Percentiles rank a stretch among this genome's conserved stretches.
Conservation (phyloP, 805 yeast genomes). For the Candida golubevii region DNA sequence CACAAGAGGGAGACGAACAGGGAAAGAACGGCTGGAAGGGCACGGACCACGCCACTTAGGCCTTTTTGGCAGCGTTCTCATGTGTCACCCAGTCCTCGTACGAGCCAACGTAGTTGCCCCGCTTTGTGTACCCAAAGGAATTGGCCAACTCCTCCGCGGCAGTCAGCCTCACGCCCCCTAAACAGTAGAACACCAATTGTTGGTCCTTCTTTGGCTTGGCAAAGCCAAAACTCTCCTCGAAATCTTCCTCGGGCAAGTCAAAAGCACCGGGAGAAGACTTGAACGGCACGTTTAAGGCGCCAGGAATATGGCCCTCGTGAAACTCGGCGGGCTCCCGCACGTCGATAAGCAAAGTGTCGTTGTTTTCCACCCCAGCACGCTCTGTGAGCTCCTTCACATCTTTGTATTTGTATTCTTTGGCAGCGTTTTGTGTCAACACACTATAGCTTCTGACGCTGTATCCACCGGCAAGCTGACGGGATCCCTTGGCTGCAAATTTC, state of each 20-base stretch:
- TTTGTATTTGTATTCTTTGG: conserved; percentile 50
- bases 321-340: conserved; percentile 89
- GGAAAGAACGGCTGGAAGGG: too few species aligned
- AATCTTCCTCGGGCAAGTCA: conserved; percentile 72
- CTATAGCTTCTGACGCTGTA: conserved; percentile 21
- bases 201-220: conserved; percentile 68
- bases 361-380: conserved; percentile 29
- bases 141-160: conserved; percentile 90
- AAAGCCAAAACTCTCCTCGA: conserved; percentile 75
- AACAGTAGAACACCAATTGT: conserved; percentile 84
- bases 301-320: conserved; percentile 72
- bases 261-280: conserved; percentile 91
- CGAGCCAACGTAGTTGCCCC: conserved; percentile 86
- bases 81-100: conserved; percentile 73
- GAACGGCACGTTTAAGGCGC: conserved; percentile 82
- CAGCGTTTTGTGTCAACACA: conserved; percentile 37
- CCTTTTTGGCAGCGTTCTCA: conserved; percentile 24
- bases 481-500: background rate
- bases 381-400: conserved; percentile 44
- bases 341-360: conserved; percentile 62
- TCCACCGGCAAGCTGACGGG: background rate
- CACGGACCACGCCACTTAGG: background rate
- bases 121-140: conserved; percentile 78
- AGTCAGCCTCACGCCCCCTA: conserved; percentile 86
- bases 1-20: too few species aligned